Conservation (phyloP, 805 yeast genomes). For the Debaryomyces maramus region DNA sequence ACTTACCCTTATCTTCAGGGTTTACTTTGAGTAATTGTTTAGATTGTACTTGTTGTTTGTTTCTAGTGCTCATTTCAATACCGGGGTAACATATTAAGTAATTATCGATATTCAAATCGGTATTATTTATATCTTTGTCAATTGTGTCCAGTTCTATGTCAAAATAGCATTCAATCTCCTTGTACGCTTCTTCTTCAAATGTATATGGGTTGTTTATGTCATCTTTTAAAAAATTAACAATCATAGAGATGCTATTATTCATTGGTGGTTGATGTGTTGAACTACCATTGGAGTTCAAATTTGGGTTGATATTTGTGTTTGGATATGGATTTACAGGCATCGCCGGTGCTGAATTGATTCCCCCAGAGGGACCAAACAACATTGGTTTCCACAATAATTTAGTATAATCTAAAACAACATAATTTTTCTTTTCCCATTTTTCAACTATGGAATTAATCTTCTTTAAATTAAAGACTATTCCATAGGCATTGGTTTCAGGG, state of each 20-base stretch:
- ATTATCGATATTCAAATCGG: conserved; percentile 16
- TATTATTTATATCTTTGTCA: background rate
- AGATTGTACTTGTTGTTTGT: background rate
- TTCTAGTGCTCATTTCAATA: conserved; percentile 12
- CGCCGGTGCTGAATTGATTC: conserved; percentile 64
- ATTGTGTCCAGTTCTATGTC: conserved; percentile 13
- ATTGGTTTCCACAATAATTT: conserved; percentile 77
- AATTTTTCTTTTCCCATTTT: conserved; percentile 56
- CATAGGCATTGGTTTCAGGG: conserved; percentile 47
- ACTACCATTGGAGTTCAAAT: conserved; percentile 4
- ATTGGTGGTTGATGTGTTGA: conserved; percentile 14
- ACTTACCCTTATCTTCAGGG: conserved; percentile 14
- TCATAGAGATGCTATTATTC: conserved; percentile 53
- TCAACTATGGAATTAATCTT: conserved; percentile 42
- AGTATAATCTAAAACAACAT: conserved; percentile 50
- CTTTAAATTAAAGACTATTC: conserved; percentile 50
- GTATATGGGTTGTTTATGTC: conserved; percentile 65
- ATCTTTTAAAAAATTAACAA: conserved; percentile 62
- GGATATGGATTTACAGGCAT: conserved; percentile 3
- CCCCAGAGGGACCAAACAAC: conserved; percentile 84
- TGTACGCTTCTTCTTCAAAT: conserved; percentile 55
- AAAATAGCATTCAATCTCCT: conserved; percentile 39
- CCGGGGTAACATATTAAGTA: conserved; percentile 40
- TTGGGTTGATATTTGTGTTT: conserved; percentile 8
- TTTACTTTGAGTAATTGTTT: background rate